Percentiles rank a stretch among this genome's conserved stretches.
Evolutionary conservation across 257 asterid species (phyloP).

Genomic region (Nicotiana tomentosiformis): DNA sequence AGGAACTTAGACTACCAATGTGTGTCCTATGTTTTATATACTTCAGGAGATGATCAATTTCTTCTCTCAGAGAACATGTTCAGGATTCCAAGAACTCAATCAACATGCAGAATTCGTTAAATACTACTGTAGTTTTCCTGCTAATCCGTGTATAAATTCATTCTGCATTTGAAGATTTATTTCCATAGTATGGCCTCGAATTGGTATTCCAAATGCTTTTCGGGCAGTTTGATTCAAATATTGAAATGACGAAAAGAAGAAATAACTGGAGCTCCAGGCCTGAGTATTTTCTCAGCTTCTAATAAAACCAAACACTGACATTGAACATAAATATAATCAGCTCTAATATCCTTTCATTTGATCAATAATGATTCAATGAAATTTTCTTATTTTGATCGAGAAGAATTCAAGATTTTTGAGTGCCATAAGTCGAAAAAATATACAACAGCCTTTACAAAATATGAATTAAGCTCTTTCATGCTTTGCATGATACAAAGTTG

Average conservation of each 20-base stretch:
- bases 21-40: too few relatives aligned
- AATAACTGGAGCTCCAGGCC: not conserved
- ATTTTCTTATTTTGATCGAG: not conserved
- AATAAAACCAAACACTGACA: not conserved
- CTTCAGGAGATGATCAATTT: not conserved
- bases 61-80: not conserved
- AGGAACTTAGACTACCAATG: too few relatives aligned
- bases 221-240: too few relatives aligned
- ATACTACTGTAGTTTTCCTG: not conserved
- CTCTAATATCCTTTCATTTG: not conserved
- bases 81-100: too few relatives aligned
- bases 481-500: not conserved
- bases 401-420: not conserved
- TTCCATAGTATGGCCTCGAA: slow-evolving; percentile 44
- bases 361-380: not conserved
- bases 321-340: not conserved
- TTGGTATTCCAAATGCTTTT: slow-evolving; percentile 4
- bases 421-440: not conserved
- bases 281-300: not conserved
- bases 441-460: not conserved
- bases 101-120: not conserved
- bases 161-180: slow-evolving; percentile 12
- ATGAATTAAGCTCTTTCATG: too few relatives aligned
- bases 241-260: not conserved
- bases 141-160: not conserved